Percentiles rank a stretch among this genome's conserved stretches.
These are phyloP conservation scores for Eutrema japonicum DNA, from an alignment of 345 rosid genomes.

Conservation along the genomic window DNA sequence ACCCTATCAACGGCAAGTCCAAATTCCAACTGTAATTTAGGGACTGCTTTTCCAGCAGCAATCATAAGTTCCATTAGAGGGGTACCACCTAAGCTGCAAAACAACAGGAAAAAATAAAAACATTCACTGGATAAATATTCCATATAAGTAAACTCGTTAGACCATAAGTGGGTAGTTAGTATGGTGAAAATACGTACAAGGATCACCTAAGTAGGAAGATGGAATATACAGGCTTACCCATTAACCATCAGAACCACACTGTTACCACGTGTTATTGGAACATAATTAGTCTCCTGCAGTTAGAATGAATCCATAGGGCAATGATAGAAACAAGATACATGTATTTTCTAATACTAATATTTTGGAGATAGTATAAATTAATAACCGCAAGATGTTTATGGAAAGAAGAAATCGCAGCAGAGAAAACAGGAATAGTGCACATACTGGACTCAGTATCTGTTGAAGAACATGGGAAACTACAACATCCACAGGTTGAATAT, in stretches of 20 bases:
- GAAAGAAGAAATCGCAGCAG: slow-evolving; percentile 4
- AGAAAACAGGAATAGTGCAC: slow-evolving; percentile 35
- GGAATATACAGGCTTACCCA: slow-evolving; percentile 60
- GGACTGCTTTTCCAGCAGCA: slow-evolving; percentile 88
- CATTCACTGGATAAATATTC: no score
- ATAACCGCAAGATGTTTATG: not conserved
- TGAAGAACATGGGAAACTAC: slow-evolving; percentile 87
- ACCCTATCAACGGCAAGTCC: slow-evolving; percentile 98
- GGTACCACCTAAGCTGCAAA: slow-evolving; percentile 82
- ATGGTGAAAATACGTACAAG: slow-evolving; percentile 4
- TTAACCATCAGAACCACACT: slow-evolving; percentile 94
- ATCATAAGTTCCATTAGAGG: slow-evolving; percentile 95
- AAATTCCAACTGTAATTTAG: slow-evolving; percentile 85
- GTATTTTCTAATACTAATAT: not conserved
- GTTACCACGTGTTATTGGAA: slow-evolving; percentile 85
- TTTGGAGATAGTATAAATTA: not conserved
- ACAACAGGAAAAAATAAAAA: not conserved
- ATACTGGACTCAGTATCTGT: slow-evolving; percentile 77
- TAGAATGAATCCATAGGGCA: no score
- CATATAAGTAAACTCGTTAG: not conserved
- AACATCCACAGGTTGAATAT: slow-evolving; percentile 81
- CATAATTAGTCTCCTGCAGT: slow-evolving; percentile 92
- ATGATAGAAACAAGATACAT: slow-evolving; percentile 12
- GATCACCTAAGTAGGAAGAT: slow-evolving; percentile 6
- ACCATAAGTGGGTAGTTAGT: not conserved